Base-by-base conservation (phyloP, 1,284 basidiomycete species). In the Phlebopus sp. region DNA sequence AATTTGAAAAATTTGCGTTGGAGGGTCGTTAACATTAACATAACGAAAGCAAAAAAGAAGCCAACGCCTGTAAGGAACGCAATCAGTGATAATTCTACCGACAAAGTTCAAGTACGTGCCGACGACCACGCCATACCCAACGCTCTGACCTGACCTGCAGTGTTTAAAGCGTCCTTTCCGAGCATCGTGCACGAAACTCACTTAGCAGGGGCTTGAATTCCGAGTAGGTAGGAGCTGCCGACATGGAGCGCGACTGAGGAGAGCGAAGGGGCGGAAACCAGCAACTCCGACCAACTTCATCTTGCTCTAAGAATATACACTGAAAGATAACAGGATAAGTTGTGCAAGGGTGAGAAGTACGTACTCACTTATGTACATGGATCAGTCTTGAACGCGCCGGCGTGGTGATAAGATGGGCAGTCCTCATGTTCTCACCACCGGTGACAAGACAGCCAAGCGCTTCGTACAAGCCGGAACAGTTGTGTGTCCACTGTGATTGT, bases 61-160 rank as follows among this genome's bases (percentile, higher is more conserved):
- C 75, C 75, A 39, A 77, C 74, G 37, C 75, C 75, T 74, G 25
- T 21, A 19, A 8, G 15, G 30, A 17, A 19, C 35, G 15, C 46
- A 14, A 29, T 53, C 14, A 50, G 35, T 15, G 27, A 19, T 29
- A 30, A 18, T 15, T 11, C n/a, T n/a, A 13, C 10, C 34, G 23
- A 23, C 7, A 8, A 32, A 41, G 27, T 17, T 15, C 39, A 43
- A 36, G 8, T 11, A 49, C 65, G 17, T 47, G 75, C 75, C 74
- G 42, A 76, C 68, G 8, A 77, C 73, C 4, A 77, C 74, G 3
- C 75, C 74, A 70, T 75, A 77, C 23, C 75, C 75, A 9, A 76
- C 73, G 47, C 75, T 71, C 55, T 75, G 63, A 23, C 54, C 75
- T 75, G 2, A 27, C 39, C 10, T 14, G 44, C 37, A 35, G 41